Conservation (phyloP, 306 rosid genomes). For the Begonia loranthoides region DNA sequence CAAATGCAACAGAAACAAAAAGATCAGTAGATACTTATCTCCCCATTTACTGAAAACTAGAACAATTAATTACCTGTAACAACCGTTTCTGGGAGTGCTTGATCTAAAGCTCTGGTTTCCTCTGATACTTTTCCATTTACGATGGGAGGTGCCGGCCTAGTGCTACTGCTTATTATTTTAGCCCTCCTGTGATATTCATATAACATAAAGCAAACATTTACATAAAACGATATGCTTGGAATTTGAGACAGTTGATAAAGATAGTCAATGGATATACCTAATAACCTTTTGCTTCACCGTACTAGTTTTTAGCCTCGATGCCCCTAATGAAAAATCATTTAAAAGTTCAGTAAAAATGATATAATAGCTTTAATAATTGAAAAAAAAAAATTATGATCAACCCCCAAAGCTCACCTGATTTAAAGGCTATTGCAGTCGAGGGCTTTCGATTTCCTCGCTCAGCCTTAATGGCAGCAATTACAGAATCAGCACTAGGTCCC, state of each 20-base stretch:
- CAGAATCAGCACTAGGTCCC: conserved; percentile 82
- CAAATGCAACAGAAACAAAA: neutral
- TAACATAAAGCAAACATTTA: neutral
- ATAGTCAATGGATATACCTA: conserved; percentile 42
- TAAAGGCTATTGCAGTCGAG: conserved; percentile 36
- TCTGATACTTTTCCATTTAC: conserved; percentile 33
- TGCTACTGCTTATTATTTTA: conserved; percentile 44
- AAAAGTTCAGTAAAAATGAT: neutral
- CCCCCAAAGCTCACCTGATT: conserved; percentile 44
- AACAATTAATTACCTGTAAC: conserved; percentile 39
- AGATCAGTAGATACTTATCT: neutral
- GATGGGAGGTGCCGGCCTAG: conserved; percentile 20
- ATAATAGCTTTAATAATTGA: conserved; percentile 7
- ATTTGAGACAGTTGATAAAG: neutral
- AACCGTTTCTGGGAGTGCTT: conserved; percentile 29
- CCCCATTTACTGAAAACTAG: neutral
- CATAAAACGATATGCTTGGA: conserved; percentile 1
- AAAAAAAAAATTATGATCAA: conserved; percentile 7
- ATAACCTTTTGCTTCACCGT: conserved; percentile 53
- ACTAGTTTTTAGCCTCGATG: conserved; percentile 56
- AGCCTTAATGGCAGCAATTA: conserved; percentile 75
- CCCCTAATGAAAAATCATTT: conserved; percentile 30
- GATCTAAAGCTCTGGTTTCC: conserved; percentile 27
- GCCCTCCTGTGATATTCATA: conserved; percentile 52
- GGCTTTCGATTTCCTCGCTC: conserved; percentile 80